phyloP scores from a whole-genome alignment of 768 basidiomycete species.

The Arthromyces matolae region DNA sequence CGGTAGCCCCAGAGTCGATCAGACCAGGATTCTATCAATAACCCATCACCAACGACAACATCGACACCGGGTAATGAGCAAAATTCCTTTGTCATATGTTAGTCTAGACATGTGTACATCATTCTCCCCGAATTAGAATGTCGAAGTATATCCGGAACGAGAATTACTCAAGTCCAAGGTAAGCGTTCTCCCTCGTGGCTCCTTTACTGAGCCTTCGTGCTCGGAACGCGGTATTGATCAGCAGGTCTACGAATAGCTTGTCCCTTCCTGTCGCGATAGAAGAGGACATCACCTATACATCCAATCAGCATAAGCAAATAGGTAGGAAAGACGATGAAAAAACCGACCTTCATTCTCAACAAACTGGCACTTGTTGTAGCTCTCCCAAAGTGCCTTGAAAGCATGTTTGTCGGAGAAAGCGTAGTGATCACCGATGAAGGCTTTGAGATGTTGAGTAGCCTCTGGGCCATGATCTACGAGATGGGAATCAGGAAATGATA shows the following conservation, averaged over 20 bases:
- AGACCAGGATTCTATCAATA: too few species aligned
- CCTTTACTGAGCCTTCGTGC: background rate
- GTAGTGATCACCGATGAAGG: slow-evolving; percentile 49
- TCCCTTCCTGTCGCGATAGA: slow-evolving; percentile 5
- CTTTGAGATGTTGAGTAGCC: slow-evolving; percentile 46
- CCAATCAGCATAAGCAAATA: background rate
- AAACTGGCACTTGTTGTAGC: slow-evolving; percentile 45
- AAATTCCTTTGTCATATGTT: too few species aligned
- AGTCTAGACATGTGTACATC: too few species aligned
- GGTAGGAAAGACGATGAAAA: background rate
- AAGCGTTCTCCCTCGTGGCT: background rate
- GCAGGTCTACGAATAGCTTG: background rate
- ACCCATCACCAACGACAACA: too few species aligned
- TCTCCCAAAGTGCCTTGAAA: slow-evolving; percentile 49
- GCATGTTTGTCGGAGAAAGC: slow-evolving; percentile 35
- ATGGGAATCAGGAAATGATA: background rate
- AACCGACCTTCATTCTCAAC: background rate
- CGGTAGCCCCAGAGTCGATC: too few species aligned
- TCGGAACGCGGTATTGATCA: background rate
- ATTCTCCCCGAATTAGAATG: too few species aligned
- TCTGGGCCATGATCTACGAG: slow-evolving; percentile 46
- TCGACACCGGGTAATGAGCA: too few species aligned
- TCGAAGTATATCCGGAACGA: too few species aligned
- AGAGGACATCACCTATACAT: slow-evolving; percentile 2
- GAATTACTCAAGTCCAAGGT: too few species aligned